Evolutionary conservation across 2,329 filamentous ascomycete species (phyloP).

Genomic region (Xenosphaeropsis pyriputrescens): DNA sequence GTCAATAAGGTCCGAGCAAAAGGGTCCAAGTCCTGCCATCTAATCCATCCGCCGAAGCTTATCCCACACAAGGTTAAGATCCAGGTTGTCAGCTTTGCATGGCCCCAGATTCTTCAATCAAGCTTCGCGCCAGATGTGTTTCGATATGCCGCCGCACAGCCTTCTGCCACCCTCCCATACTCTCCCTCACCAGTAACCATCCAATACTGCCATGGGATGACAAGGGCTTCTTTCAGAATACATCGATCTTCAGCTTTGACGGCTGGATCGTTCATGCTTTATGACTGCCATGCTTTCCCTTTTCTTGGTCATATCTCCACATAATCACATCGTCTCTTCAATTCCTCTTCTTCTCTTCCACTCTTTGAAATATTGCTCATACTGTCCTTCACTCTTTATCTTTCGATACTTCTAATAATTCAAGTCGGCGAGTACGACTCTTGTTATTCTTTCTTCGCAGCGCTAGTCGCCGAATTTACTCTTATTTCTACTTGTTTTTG

Average conservation of each 20-base stretch:
- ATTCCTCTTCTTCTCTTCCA: conserved; percentile 1
- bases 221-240: not conserved
- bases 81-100: conserved; percentile 1
- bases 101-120: not conserved
- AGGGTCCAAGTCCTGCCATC: no score
- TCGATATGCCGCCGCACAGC: conserved; percentile 1
- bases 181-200: not conserved
- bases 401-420: conserved; percentile 3
- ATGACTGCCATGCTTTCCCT: not conserved
- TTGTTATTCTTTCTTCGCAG: not conserved
- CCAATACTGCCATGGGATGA: not conserved
- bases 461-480: conserved; percentile 2
- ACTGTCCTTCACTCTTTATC: conserved; percentile 2
- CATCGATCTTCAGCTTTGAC: not conserved
- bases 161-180: not conserved
- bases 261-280: conserved; percentile 3
- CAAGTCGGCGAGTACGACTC: conserved; percentile 3
- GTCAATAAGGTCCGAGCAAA: no score
- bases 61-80: not conserved
- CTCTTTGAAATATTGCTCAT: conserved; percentile 1
- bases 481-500: not conserved
- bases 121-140: not conserved
- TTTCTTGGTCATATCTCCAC: not conserved
- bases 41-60: not conserved
- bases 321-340: conserved; percentile 1